Evolutionary conservation across 202 grass and related monocot species (phyloP).

Genomic region (Schoenoplectus tabernaemontani): DNA sequence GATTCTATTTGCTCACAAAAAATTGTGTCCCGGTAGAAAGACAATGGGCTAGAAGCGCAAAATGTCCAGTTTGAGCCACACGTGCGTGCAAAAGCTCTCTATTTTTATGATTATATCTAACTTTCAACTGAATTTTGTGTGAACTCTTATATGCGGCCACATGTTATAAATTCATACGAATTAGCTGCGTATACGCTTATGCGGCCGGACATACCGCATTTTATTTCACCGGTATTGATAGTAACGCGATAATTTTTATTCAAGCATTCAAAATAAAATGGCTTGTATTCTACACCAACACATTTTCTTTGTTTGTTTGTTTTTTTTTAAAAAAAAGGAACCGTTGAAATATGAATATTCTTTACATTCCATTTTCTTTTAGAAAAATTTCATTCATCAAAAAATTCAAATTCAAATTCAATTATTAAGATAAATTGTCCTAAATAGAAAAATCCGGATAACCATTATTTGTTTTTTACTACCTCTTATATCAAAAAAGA

Average conservation of each 20-base stretch:
- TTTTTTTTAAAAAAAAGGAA: neutral
- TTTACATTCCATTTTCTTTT: neutral
- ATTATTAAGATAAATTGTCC: neutral
- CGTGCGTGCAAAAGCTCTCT: no score
- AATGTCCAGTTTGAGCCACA: no score
- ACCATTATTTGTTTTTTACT: neutral
- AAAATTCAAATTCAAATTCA: neutral
- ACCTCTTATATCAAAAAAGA: neutral
- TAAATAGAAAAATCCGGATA: neutral
- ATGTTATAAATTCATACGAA: no score
- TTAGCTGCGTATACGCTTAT: no score
- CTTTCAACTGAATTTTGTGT: no score
- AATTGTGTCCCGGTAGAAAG: no score
- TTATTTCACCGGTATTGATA: neutral
- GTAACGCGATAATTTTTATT: neutral
- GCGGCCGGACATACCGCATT: no score
- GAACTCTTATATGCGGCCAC: no score
- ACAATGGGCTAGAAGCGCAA: no score
- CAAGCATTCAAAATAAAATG: neutral
- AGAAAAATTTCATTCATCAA: neutral
- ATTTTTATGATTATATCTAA: no score
- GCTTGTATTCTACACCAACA: neutral
- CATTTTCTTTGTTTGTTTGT: no score
- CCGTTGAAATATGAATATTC: neutral
- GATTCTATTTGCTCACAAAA: no score